Conservation (phyloP, 2,329 filamentous ascomycete genomes). For the Exophiala dermatitidis region DNA sequence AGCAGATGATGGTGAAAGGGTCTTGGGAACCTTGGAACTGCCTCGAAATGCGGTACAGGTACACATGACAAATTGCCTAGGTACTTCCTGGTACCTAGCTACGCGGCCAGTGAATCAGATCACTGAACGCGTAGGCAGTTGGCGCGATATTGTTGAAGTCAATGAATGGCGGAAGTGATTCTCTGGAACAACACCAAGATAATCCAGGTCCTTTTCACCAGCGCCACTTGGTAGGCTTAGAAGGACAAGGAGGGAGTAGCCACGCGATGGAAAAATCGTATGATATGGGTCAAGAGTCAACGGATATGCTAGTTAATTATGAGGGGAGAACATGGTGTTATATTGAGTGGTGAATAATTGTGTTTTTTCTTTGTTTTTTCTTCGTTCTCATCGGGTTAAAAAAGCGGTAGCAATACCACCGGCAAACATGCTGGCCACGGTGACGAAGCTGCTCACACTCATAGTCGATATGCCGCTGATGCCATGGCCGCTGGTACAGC, state of each 20-base stretch:
- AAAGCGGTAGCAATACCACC: slow-evolving; percentile 39
- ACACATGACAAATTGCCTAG: too few species aligned
- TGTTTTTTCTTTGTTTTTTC: background rate
- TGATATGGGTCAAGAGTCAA: background rate
- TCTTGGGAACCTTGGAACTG: too few species aligned
- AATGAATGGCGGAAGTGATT: too few species aligned
- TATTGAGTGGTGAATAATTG: background rate
- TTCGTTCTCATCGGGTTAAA: slow-evolving; percentile 1
- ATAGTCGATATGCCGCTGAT: slow-evolving; percentile 60
- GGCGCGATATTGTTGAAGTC: too few species aligned
- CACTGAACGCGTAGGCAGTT: too few species aligned
- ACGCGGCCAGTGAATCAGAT: too few species aligned
- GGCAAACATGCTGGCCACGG: slow-evolving; percentile 52
- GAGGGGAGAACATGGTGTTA: background rate
- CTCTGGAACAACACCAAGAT: too few species aligned
- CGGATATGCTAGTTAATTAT: background rate
- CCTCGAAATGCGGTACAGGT: too few species aligned
- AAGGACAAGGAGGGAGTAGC: background rate
- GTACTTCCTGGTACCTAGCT: too few species aligned
- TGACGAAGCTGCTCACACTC: slow-evolving; percentile 55
- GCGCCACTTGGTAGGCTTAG: too few species aligned
- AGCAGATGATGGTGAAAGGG: too few species aligned
- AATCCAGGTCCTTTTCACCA: too few species aligned
- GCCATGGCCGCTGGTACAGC: slow-evolving; percentile 63
- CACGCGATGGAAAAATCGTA: background rate